These are phyloP conservation scores for Blastocystis sp. DNA, from an alignment of 352 stramenopile genomes.

Conservation along the genomic window DNA sequence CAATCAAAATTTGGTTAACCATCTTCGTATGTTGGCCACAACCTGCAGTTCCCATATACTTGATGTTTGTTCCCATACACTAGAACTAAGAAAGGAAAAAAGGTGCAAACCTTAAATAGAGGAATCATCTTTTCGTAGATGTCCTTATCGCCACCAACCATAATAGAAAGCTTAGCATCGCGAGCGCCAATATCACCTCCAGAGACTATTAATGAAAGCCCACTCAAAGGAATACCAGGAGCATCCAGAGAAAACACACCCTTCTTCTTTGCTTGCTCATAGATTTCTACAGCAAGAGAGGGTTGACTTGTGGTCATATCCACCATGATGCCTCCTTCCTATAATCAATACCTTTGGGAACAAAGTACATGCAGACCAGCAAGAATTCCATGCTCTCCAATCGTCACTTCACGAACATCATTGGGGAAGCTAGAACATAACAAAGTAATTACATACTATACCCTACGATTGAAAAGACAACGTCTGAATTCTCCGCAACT, in stretches of 20 bases:
- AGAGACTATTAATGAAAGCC: slow-evolving; percentile 73
- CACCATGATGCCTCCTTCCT: slow-evolving; percentile 78
- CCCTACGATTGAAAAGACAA: slow-evolving; percentile 84
- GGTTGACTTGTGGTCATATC: slow-evolving; percentile 85
- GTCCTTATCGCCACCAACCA: slow-evolving; percentile 84
- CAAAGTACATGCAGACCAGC: slow-evolving; percentile 26
- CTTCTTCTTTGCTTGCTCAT: slow-evolving; percentile 76
- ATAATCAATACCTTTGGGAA: neutral
- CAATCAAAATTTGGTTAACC: slow-evolving; percentile 79
- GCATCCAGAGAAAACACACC: slow-evolving; percentile 69
- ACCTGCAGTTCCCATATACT: slow-evolving; percentile 80
- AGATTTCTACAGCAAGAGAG: slow-evolving; percentile 82
- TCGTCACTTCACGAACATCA: slow-evolving; percentile 75
- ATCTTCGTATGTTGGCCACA: slow-evolving; percentile 85
- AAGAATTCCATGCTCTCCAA: slow-evolving; percentile 68
- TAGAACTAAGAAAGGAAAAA: neutral
- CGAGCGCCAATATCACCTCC: slow-evolving; percentile 81
- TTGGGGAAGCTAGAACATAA: slow-evolving; percentile 30
- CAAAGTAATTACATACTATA: slow-evolving; percentile 70
- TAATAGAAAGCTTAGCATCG: slow-evolving; percentile 82
- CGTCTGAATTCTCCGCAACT: slow-evolving; percentile 79
- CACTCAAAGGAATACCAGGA: slow-evolving; percentile 20
- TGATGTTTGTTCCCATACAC: slow-evolving; percentile 80
- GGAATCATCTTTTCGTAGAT: slow-evolving; percentile 79
- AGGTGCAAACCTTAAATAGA: slow-evolving; percentile 77